Percentiles rank a stretch among this genome's conserved stretches.
phyloP scores from a whole-genome alignment of 176 grass and related monocot species.

The Leersia perrieri region DNA sequence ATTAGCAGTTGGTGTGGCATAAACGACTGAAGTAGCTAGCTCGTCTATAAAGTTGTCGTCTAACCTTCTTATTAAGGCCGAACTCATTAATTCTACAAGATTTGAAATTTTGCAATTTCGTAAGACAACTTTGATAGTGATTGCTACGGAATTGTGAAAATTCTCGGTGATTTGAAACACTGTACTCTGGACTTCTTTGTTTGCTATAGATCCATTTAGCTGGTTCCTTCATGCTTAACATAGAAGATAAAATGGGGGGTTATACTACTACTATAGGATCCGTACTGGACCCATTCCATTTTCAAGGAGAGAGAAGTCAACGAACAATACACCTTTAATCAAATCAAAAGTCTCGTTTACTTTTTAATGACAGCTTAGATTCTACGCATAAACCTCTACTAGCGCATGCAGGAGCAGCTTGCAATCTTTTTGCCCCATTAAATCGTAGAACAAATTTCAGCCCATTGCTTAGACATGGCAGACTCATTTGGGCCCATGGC shows the following conservation, averaged over 20 bases:
- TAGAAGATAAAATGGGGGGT: not conserved
- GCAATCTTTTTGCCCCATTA: no score
- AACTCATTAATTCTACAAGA: not conserved
- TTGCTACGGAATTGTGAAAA: not conserved
- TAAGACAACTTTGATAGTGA: not conserved
- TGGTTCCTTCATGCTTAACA: not conserved
- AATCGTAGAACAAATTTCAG: no score
- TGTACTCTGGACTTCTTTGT: not conserved
- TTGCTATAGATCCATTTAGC: not conserved
- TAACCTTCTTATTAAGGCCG: not conserved
- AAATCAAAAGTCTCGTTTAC: not conserved
- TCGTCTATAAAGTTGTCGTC: not conserved
- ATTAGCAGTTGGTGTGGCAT: not conserved
- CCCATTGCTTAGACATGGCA: no score
- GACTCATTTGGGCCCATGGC: no score
- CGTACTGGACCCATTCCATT: not conserved
- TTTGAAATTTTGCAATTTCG: not conserved
- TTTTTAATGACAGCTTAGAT: not conserved
- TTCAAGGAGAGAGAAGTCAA: not conserved
- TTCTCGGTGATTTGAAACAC: not conserved
- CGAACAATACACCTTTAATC: not conserved
- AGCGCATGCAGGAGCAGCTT: no score
- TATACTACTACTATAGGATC: not conserved
- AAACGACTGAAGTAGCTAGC: no score
- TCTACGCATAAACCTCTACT: not conserved